These are phyloP conservation scores for Boletus vinaceobasis DNA, from an alignment of 768 basidiomycete genomes.

Conservation along the genomic window DNA sequence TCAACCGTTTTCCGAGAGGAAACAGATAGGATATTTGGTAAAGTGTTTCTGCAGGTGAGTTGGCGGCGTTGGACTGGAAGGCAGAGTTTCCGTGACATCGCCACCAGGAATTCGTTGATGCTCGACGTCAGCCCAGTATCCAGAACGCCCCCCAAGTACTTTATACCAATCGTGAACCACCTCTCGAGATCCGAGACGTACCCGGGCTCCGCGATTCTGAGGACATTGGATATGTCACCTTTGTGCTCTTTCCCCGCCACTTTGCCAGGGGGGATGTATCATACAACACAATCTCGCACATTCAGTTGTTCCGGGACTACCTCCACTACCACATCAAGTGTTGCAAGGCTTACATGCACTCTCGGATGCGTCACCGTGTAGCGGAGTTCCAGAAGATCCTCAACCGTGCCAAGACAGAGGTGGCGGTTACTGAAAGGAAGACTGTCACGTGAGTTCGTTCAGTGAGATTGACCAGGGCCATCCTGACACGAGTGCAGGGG, in stretches of 20 bases:
- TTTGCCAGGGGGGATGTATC: slow-evolving; percentile 71
- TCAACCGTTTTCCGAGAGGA: slow-evolving; percentile 96
- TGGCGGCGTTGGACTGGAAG: not conserved
- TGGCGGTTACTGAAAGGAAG: slow-evolving; percentile 76
- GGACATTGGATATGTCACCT: slow-evolving; percentile 94
- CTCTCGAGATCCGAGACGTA: slow-evolving; percentile 90
- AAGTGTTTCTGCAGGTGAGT: slow-evolving; percentile 92
- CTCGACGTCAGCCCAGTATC: slow-evolving; percentile 86
- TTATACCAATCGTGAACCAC: slow-evolving; percentile 92
- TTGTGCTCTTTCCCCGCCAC: slow-evolving; percentile 96
- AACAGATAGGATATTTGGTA: slow-evolving; percentile 94
- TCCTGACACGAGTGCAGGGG: slow-evolving; percentile 38
- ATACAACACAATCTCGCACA: slow-evolving; percentile 82
- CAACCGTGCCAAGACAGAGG: slow-evolving; percentile 94
- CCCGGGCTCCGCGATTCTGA: slow-evolving; percentile 78
- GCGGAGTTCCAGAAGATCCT: slow-evolving; percentile 94
- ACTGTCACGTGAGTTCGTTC: slow-evolving; percentile 68
- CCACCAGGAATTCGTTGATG: slow-evolving; percentile 94
- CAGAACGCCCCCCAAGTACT: slow-evolving; percentile 97
- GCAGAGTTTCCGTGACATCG: slow-evolving; percentile 3
- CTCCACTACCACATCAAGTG: slow-evolving; percentile 99
- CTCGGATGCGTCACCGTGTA: slow-evolving; percentile 90
- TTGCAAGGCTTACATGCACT: slow-evolving; percentile 99
- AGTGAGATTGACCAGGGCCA: not conserved
- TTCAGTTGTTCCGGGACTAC: slow-evolving; percentile 96